Evolutionary conservation across 108 stramenopile species (phyloP).

Genomic region (Cyclotella cryptica): DNA sequence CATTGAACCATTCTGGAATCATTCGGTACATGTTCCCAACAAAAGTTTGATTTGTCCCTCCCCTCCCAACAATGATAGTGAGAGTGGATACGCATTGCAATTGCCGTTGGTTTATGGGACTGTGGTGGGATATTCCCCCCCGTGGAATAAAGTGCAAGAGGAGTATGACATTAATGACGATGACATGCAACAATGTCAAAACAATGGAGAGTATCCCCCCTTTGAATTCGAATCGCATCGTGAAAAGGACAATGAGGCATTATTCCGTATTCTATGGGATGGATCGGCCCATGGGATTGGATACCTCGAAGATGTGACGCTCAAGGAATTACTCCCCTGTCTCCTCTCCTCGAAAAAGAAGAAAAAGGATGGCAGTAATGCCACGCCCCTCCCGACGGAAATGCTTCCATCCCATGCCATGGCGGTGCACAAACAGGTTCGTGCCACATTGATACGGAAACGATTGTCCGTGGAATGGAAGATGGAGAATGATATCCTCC

Average conservation of each 20-base stretch:
- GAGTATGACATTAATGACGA: constrained; percentile 21
- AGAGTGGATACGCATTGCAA: constrained; percentile 23
- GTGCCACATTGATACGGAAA: constrained; percentile 22
- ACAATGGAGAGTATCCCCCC: neutral
- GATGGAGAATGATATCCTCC: constrained; percentile 28
- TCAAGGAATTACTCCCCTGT: constrained; percentile 16
- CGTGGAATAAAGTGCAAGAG: neutral
- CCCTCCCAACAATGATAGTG: neutral
- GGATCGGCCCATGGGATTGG: neutral
- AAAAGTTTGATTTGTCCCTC: constrained; percentile 10
- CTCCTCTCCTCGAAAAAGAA: neutral
- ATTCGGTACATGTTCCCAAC: constrained; percentile 20
- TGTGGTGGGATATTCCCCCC: constrained; percentile 44
- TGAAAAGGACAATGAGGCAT: constrained; percentile 10
- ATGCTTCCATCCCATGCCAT: constrained; percentile 9
- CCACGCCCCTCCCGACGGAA: neutral
- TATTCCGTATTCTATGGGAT: constrained; percentile 45
- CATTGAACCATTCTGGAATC: neutral
- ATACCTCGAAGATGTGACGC: constrained; percentile 43
- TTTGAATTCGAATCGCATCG: constrained; percentile 26
- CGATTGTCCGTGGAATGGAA: constrained; percentile 33
- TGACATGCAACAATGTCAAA: too few relatives aligned
- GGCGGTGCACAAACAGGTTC: constrained; percentile 35
- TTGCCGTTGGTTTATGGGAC: constrained; percentile 30
- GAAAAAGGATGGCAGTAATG: too few relatives aligned